phyloP scores from a whole-genome alignment of 2,329 filamentous ascomycete species.

The Allantophomopsis lycopodina region DNA sequence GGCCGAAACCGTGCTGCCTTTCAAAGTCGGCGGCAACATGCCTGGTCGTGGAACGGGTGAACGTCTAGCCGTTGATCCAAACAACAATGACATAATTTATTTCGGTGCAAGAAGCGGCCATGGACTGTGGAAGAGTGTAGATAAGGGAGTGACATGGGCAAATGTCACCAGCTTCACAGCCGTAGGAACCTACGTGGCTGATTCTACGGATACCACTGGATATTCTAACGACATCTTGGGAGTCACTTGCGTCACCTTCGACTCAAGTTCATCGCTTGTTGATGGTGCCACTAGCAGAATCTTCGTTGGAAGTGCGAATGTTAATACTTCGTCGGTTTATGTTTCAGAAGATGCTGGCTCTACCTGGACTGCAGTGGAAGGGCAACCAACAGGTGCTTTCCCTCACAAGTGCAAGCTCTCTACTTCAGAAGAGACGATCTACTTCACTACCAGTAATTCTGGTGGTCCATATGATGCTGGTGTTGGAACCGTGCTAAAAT shows the following conservation, averaged over 20 bases:
- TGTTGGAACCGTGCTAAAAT: slow-evolving; percentile 36
- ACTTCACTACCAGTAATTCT: slow-evolving; percentile 39
- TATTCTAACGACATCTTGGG: slow-evolving; percentile 32
- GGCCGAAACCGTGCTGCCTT: slow-evolving; percentile 32
- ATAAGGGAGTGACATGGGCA: slow-evolving; percentile 37
- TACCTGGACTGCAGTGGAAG: slow-evolving; percentile 35
- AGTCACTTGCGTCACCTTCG: slow-evolving; percentile 38
- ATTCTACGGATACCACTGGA: slow-evolving; percentile 29
- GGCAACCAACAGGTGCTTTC: slow-evolving; percentile 34
- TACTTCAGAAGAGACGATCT: slow-evolving; percentile 35
- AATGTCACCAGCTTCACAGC: slow-evolving; percentile 37
- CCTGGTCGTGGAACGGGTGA: slow-evolving; percentile 45
- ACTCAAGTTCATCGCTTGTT: slow-evolving; percentile 30
- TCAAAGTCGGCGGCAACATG: slow-evolving; percentile 50
- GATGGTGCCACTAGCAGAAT: slow-evolving; percentile 37
- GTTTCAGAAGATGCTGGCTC: slow-evolving; percentile 36
- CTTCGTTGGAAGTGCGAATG: slow-evolving; percentile 41
- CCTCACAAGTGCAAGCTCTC: slow-evolving; percentile 39
- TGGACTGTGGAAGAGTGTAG: slow-evolving; percentile 42
- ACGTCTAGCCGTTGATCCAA: slow-evolving; percentile 41
- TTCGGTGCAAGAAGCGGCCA: slow-evolving; percentile 44
- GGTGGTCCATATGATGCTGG: slow-evolving; percentile 43
- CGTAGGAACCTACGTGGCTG: slow-evolving; percentile 31
- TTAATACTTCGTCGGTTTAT: slow-evolving; percentile 35
- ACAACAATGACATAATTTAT: slow-evolving; percentile 40